These are phyloP conservation scores for Diplodia corticola DNA, from an alignment of 2,329 filamentous ascomycete species.

Conservation along the genomic window DNA sequence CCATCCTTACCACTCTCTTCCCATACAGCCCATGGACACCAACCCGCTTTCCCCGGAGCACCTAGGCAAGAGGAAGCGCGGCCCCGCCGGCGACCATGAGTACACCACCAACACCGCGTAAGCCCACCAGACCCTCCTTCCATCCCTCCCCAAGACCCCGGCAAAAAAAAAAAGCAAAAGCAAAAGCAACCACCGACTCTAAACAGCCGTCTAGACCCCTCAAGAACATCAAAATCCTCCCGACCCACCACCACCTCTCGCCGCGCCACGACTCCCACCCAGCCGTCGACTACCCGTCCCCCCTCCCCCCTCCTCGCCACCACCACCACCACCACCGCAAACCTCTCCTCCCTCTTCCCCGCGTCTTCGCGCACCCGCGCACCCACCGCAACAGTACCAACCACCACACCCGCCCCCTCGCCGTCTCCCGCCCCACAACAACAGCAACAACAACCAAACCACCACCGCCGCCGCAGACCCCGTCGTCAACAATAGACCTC, in stretches of 20 bases:
- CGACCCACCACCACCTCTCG: slow-evolving; percentile 5
- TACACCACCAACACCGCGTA: slow-evolving; percentile 15
- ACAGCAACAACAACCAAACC: not conserved
- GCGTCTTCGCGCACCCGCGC: not conserved
- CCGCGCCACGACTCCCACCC: not conserved
- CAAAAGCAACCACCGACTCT: not conserved
- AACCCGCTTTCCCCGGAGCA: not conserved
- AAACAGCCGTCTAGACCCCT: not conserved
- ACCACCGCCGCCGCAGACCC: too few species aligned
- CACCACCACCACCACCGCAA: too few species aligned
- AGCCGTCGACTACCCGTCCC: not conserved
- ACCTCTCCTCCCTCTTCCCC: not conserved
- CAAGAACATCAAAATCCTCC: slow-evolving; percentile 16
- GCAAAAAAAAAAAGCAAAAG: not conserved
- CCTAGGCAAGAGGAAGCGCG: slow-evolving; percentile 18
- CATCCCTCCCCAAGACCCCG: not conserved
- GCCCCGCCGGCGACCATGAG: not conserved
- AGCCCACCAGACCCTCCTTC: not conserved
- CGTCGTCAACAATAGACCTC: too few species aligned
- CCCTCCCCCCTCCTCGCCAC: not conserved
- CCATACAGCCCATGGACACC: not conserved
- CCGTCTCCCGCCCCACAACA: not conserved
- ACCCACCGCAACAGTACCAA: not conserved
- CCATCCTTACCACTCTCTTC: not conserved
- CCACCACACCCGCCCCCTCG: not conserved